These are phyloP conservation scores for Leptodermis oblonga DNA, from an alignment of 257 asterid species.

Conservation along the genomic window DNA sequence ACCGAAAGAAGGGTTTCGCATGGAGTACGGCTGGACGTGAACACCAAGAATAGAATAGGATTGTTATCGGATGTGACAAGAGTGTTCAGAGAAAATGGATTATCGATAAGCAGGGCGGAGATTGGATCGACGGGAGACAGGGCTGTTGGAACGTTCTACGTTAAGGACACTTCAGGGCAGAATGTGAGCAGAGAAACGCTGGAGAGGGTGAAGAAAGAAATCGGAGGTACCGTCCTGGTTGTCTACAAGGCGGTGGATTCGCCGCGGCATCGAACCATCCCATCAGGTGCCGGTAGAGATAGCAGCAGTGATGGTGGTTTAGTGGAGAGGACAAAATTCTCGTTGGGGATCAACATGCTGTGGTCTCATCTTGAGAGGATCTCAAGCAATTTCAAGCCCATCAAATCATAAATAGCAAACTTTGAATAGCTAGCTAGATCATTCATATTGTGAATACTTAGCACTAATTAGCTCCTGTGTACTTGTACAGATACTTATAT, in stretches of 20 bases:
- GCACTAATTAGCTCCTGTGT: background rate
- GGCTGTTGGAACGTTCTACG: conserved; percentile 79
- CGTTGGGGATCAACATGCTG: conserved; percentile 56
- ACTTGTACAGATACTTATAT: background rate
- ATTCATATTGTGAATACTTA: conserved; percentile 11
- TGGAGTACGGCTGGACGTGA: conserved; percentile 58
- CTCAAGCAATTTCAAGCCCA: conserved; percentile 57
- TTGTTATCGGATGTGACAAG: conserved; percentile 68
- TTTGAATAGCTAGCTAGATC: no score
- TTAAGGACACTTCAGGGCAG: conserved; percentile 63
- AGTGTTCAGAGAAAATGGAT: conserved; percentile 70
- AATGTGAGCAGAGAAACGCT: conserved; percentile 37
- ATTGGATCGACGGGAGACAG: conserved; percentile 53
- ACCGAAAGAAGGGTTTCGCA: conserved; percentile 69
- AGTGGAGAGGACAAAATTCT: conserved; percentile 40
- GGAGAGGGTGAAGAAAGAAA: conserved; percentile 54
- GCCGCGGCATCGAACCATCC: conserved; percentile 11
- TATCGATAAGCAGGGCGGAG: conserved; percentile 69
- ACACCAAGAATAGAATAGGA: conserved; percentile 55
- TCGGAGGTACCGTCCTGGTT: conserved; percentile 44
- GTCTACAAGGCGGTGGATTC: conserved; percentile 24
- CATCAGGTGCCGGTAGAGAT: conserved; percentile 27
- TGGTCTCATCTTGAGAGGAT: conserved; percentile 77
- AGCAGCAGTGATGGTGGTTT: conserved; percentile 9
- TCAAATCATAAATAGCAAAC: conserved; percentile 41